A percentile compares a stretch with the other conserved stretches of the same genome.
Conservation (phyloP, 352 stramenopile species). For the Phytophthora boehmeriae region DNA sequence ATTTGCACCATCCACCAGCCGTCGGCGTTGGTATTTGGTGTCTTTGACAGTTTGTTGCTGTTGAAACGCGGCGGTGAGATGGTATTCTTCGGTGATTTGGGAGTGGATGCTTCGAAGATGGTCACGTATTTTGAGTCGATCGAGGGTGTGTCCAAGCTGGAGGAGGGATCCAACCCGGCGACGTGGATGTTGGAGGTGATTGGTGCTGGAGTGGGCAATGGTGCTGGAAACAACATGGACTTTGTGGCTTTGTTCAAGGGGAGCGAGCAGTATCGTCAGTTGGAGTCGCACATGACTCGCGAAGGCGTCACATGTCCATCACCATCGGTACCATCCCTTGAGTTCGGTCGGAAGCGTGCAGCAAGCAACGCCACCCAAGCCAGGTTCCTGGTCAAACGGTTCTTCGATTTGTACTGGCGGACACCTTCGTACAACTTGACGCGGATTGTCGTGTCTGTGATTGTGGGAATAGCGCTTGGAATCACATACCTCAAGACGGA, state of each 20-base stretch:
- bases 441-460: constrained; percentile 34
- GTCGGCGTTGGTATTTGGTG: constrained; percentile 24
- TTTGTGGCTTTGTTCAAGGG: constrained; percentile 18
- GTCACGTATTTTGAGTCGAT: constrained; percentile 61
- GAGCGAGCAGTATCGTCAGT: constrained; percentile 9
- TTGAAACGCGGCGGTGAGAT: constrained; percentile 55
- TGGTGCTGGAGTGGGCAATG: constrained; percentile 45
- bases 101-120: constrained; percentile 35
- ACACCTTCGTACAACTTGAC: constrained; percentile 80
- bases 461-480: constrained; percentile 16
- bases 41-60: constrained; percentile 79
- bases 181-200: constrained; percentile 87
- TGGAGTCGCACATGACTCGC: constrained; percentile 10
- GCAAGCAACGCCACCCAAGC: constrained; percentile 25
- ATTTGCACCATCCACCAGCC: constrained; percentile 92
- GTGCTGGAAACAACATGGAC: constrained; percentile 7
- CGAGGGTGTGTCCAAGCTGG: constrained; percentile 38
- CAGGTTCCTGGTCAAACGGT: constrained; percentile 49
- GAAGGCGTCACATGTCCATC: constrained; percentile 21
- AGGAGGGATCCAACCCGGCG: constrained; percentile 70
- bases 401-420: constrained; percentile 78
- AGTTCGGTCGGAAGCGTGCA: constrained; percentile 32
- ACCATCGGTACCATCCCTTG: constrained; percentile 2
- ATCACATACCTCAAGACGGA: constrained; percentile 24
- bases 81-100: constrained; percentile 63